Evolutionary conservation across 2,329 filamentous ascomycete genomes (phyloP).

Genomic region (Septoria linicola): DNA sequence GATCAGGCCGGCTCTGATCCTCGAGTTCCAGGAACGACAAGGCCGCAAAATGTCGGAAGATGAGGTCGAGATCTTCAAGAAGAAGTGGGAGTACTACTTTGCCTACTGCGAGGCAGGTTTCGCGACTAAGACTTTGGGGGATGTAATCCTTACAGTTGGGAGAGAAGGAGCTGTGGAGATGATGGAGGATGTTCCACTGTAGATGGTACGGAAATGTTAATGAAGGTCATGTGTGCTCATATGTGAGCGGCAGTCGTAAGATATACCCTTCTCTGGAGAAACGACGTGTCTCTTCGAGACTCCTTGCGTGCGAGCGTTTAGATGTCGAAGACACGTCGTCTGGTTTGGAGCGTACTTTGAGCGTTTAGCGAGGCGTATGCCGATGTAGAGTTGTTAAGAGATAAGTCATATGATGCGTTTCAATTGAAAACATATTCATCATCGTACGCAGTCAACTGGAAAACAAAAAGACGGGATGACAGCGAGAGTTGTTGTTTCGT

Average conservation of each 20-base stretch:
- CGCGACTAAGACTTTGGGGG: conserved; percentile 67
- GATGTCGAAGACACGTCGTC: background rate
- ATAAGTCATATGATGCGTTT: too few species aligned
- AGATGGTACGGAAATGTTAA: background rate
- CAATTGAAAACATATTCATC: too few species aligned
- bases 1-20: conserved; percentile 61
- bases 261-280: background rate
- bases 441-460: too few species aligned
- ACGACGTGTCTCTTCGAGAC: background rate
- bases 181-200: conserved; percentile 69
- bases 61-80: conserved; percentile 65
- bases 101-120: conserved; percentile 74
- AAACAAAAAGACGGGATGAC: too few species aligned
- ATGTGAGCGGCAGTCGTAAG: background rate
- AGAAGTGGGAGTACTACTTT: conserved; percentile 79
- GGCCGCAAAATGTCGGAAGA: conserved; percentile 55
- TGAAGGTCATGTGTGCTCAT: background rate
- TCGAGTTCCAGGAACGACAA: conserved; percentile 48
- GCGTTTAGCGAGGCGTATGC: background rate
- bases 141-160: conserved; percentile 69
- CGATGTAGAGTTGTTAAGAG: background rate
- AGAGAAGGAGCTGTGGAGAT: conserved; percentile 64
- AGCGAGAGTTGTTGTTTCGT: too few species aligned
- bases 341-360: background rate
- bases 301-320: background rate